Base-by-base conservation (phyloP, 2,329 filamentous ascomycete genomes). In the Parafenestella ontariensis region DNA sequence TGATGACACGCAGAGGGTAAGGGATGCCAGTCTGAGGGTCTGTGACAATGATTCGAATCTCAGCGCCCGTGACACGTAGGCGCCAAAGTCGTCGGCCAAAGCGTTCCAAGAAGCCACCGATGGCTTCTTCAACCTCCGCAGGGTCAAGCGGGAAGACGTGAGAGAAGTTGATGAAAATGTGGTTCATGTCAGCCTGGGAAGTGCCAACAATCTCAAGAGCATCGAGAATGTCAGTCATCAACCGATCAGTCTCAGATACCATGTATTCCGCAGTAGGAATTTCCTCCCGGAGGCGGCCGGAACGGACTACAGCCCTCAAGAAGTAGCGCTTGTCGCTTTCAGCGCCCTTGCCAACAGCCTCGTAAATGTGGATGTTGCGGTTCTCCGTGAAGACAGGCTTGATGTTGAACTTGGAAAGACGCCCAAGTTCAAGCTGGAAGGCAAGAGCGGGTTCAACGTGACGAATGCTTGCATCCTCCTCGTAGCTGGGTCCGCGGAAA, bases 121-220 rank as follows among this genome's bases (percentile, higher is more conserved):
- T 87, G 26, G 92, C 94, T 77, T 96, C 87, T 80, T 98, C 92
- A 15, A 99, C 92, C 80, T 97, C 92, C 55, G 87, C 81, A 3
- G 95, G 93, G 71, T 92, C 84, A 44, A 99, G 87, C 75, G 92
- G 91, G 87, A 99, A 98, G 54, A 97, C 91, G 9, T 93, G 92
- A 0, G 92, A 95, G 82, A 99, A 99, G 85, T 99, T 98, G 84
- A 99, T 95, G 83, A 99, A 99, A 84, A 99, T 95, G 81, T 99
- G 95, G 84, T 99, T 99, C 74, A 99, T 85, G 83, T 99, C 95
- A 46, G 95, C 96, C 82, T 96, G 96, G 82, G 97, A 98, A 84
- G 96, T 97, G 73, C 95, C 95, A 73, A 97, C 96, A 69, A 99
- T 97, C 83, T 99, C 95, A 54, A 99, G 83, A 40, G 95, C 95